Evolutionary conservation across 106 monocot species (phyloP), one percentile per base, ranked within the genome.

Genomic region (Xerophyta viscosa): DNA sequence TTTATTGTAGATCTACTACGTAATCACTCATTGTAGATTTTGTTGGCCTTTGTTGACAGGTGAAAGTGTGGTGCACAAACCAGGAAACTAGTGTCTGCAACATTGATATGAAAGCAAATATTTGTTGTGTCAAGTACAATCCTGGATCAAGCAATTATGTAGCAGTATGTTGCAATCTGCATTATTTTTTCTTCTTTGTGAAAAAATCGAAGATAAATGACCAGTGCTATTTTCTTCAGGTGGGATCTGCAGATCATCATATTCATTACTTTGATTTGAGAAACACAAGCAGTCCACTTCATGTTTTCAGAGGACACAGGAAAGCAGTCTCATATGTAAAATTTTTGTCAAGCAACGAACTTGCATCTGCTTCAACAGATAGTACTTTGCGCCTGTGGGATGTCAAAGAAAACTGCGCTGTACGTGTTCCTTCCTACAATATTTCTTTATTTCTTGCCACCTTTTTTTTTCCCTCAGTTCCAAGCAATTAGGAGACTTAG

Each of bases 321-420:
- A 94, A 94, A 70, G 78, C 94, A 31, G 94, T 94, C 63, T 94
- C 94, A 1, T 94, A 94, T 72, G 94, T 94, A 33, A 94, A 94
- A 37, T 94, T 94, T 46, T 59, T 94, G 52, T 94, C 94, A 15
- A 84, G 27, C 25, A 88, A 76, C 66, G 94, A 88, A 61, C 77
- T 94, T 60, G 94, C 94, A 21, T 88, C 88, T 67, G 94, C 94
- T 41, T 94, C 94, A 20, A 94, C 94, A 20, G 88, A 94, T 19
- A 88, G 88, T 62, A 88, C 94, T 24, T 56, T 94, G 72, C 71
- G 94, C 43, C 68, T 94, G 42, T 94, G 94, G 94, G 88, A 94
- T 68, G 88, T 94, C 10, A 84, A 88, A 22, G 88, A 88, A 9
- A 81, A 84, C 59, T 71, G 67, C 52, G 70, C 68, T 11, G 93